Conservation (phyloP, 768 basidiomycete genomes). For the Lactarius hatsudake region DNA sequence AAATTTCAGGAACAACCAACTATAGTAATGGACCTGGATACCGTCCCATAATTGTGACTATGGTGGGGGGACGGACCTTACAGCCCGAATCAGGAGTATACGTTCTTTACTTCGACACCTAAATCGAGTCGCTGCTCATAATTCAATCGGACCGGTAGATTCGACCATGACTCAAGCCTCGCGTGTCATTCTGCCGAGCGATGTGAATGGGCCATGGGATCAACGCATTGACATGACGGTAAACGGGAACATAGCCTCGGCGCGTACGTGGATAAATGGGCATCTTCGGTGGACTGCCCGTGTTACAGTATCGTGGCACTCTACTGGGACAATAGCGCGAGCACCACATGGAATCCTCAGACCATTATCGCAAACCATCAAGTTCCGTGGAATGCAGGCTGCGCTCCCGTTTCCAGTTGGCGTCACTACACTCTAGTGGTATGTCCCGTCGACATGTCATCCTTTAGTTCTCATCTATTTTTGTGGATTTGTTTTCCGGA, state of each 20-base stretch:
- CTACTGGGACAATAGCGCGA: constrained; percentile 59
- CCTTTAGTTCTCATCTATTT: neutral
- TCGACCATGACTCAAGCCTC: constrained; percentile 74
- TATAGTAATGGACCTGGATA: constrained; percentile 58
- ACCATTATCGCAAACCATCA: constrained; percentile 56
- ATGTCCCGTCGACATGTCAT: constrained; percentile 29
- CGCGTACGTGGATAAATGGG: too few species aligned
- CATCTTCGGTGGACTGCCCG: too few species aligned
- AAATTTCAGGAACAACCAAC: constrained; percentile 61
- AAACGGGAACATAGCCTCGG: too few species aligned
- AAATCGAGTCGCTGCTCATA: neutral
- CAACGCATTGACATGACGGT: constrained; percentile 40
- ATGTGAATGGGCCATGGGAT: constrained; percentile 63
- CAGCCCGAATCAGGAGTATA: constrained; percentile 72
- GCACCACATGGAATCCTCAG: constrained; percentile 52
- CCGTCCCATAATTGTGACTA: constrained; percentile 54
- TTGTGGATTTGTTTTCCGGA: neutral
- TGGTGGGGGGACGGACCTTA: constrained; percentile 50
- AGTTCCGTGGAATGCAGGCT: constrained; percentile 65
- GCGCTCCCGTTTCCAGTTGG: constrained; percentile 78
- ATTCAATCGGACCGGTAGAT: constrained; percentile 38
- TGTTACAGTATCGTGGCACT: constrained; percentile 59
- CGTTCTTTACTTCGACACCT: constrained; percentile 26
- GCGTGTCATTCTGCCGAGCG: too few species aligned
- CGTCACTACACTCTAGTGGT: constrained; percentile 53